Base-by-base conservation (phyloP, 768 basidiomycete species). In the Leccinum barrowsii region DNA sequence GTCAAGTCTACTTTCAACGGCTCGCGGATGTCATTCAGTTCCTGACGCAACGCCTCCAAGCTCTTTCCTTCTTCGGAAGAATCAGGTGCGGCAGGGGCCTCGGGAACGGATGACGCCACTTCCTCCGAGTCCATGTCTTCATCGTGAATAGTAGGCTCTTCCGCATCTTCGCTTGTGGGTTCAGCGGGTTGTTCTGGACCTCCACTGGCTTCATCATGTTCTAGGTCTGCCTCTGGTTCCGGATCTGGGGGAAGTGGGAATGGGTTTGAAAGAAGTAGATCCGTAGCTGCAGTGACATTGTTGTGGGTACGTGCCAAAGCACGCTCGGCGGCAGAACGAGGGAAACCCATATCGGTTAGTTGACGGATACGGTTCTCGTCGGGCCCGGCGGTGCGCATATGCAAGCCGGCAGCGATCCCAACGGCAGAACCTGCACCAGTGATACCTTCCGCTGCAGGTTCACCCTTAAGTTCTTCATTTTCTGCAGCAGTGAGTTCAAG, bases 281-380 rank as follows among this genome's bases (percentile, higher is more conserved):
- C 95, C 0, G 96, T 89, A 4, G 97, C 97, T 5, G 89, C 85
- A 47, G 80, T 86, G 66, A 97, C 79, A 67, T 97, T 94, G 73
- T 98, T 98, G 61, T 89, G 85, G 4, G 89, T 86, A 11, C 95
- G 90, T 19, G 80, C 73, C 40, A 99, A 77, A 4, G 96, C 96
- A 54, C 87, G 82, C 67, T 91, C 90, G 2, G 87, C 92, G 12
- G 92, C 91, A 44, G 85, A 82, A n/a, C 94, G 85, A 35, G 89
- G 85, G 78, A 98, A 99, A 49, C 97, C 97, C 97, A 99, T 98
- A 66, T 98, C 97, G 10, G 85, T 87, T 55, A 98, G 78, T 65
- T 93, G 89, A 52, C 84, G 82, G 54, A 98, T 84, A 35, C 88
- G 84, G 49, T 79, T 80, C 70, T 94, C 92, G 69, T 93, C 90